A percentile compares a stretch with the other conserved stretches of the same genome.
Conservation (phyloP, 306 rosid genomes). For the Vachellia collinsii region DNA sequence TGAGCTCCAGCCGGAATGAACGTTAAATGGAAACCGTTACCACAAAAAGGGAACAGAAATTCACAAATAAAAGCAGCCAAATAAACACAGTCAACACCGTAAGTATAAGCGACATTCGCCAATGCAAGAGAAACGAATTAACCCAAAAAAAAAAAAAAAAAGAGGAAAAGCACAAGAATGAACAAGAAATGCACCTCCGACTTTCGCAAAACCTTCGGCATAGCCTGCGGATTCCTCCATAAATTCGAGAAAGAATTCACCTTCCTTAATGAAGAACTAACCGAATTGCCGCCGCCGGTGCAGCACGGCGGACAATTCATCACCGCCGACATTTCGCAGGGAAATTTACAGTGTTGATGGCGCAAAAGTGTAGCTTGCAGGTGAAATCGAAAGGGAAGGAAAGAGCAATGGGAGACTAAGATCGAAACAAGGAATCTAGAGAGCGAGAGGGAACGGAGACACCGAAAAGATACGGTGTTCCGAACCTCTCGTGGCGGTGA, state of each 20-base stretch:
- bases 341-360: neutral
- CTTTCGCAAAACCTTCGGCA: slow-evolving; percentile 40
- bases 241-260: slow-evolving; percentile 10
- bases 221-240: slow-evolving; percentile 31
- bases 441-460: slow-evolving; percentile 44
- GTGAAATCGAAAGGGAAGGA: neutral
- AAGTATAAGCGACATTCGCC: neutral
- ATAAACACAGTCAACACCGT: neutral
- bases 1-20: neutral
- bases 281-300: slow-evolving; percentile 33
- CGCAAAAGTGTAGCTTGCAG: neutral
- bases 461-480: slow-evolving; percentile 39
- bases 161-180: neutral
- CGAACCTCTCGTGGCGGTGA: slow-evolving; percentile 41
- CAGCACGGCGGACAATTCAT: slow-evolving; percentile 55
- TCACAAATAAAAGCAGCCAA: neutral
- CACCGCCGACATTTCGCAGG: slow-evolving; percentile 52
- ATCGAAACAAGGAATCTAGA: neutral
- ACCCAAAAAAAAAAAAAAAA: neutral
- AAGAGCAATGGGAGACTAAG: neutral
- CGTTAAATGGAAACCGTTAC: neutral
- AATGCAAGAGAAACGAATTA: slow-evolving; percentile 31
- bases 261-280: slow-evolving; percentile 32
- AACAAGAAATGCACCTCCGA: slow-evolving; percentile 43
- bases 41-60: neutral